Evolutionary conservation across 148 eudicot genomes (phyloP).

Genomic region (Fagopyrum esculentum): DNA sequence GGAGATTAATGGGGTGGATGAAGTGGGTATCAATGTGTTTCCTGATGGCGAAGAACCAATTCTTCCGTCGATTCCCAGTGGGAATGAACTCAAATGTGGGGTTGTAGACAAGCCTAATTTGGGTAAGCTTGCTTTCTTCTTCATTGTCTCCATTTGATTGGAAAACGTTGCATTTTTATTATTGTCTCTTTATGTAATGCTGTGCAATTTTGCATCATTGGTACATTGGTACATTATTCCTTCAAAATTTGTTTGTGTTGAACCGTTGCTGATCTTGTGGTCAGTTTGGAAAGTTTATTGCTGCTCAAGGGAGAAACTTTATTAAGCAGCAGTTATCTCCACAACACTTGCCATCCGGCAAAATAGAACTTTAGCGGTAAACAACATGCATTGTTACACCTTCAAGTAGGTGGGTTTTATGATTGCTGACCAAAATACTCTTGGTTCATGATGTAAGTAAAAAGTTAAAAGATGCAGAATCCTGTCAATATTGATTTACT

Average conservation of each 20-base stretch:
- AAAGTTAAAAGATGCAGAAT: neutral
- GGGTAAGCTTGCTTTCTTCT: conserved; percentile 54
- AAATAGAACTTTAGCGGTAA: neutral
- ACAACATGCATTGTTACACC: neutral
- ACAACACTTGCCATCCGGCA: neutral
- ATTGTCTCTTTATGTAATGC: neutral
- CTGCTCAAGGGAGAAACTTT: neutral
- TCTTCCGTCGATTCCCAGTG: conserved; percentile 32
- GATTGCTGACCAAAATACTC: neutral
- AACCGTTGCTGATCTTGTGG: neutral
- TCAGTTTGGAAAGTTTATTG: neutral
- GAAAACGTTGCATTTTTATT: neutral
- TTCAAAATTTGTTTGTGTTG: neutral
- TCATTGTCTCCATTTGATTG: neutral
- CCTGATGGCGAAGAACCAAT: conserved; percentile 41
- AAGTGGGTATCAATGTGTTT: conserved; percentile 23
- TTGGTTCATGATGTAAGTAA: neutral
- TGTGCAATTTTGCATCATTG: neutral
- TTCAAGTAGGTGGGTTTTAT: neutral
- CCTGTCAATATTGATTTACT: neutral
- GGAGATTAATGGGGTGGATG: conserved; percentile 32
- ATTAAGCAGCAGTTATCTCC: neutral
- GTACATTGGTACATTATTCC: neutral
- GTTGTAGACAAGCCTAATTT: conserved; percentile 65
- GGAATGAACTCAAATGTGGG: conserved; percentile 54